Percentiles rank a stretch among this genome's conserved stretches.
Evolutionary conservation across 202 grass and related monocot genomes (phyloP).

Genomic region (Setaria viridis): DNA sequence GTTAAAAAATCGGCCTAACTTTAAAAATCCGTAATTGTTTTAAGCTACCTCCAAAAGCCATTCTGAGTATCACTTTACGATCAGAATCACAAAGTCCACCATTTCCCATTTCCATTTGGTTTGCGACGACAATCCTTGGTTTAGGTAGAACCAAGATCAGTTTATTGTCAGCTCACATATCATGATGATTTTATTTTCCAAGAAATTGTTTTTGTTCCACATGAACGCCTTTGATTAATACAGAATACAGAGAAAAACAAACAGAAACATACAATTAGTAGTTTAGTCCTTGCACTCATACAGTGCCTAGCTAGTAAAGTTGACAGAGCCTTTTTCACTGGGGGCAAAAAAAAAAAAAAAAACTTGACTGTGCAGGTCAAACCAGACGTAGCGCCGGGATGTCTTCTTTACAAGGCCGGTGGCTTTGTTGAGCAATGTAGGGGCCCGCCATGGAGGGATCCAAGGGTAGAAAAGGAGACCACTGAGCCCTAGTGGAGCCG

Average conservation of each 20-base stretch:
- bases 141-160: not conserved
- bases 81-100: not conserved
- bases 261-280: constrained; percentile 2
- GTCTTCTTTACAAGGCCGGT: constrained; percentile 34
- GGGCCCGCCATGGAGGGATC: constrained; percentile 61
- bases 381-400: constrained; percentile 32
- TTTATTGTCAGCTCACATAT: not conserved
- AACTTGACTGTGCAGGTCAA: constrained; percentile 51
- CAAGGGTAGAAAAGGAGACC: constrained; percentile 42
- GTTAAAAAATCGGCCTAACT: constrained; percentile 6
- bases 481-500: constrained; percentile 46
- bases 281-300: not conserved
- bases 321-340: constrained; percentile 42
- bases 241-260: not conserved
- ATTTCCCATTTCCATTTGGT: not conserved
- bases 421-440: constrained; percentile 56
- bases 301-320: constrained; percentile 14
- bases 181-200: not conserved
- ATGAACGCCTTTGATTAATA: not conserved
- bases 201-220: not conserved
- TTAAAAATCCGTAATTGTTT: constrained; percentile 18
- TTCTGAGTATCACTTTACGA: constrained; percentile 34
- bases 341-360: not conserved
- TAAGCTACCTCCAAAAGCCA: constrained; percentile 24
- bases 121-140: not conserved